These are phyloP conservation scores for Collybia sordida DNA, from an alignment of 768 basidiomycete genomes.

Conservation along the genomic window DNA sequence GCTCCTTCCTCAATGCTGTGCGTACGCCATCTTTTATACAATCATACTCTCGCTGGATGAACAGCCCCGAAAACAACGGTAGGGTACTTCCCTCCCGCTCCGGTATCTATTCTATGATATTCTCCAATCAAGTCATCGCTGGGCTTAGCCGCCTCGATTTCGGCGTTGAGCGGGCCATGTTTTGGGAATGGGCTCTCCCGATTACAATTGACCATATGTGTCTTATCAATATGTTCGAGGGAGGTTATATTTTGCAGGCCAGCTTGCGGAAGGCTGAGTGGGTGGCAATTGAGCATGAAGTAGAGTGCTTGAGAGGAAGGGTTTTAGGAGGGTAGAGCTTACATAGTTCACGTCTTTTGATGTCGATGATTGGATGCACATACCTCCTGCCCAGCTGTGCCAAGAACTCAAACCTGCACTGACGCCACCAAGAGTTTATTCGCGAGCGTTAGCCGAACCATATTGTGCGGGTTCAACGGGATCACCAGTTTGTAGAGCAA, in stretches of 20 bases:
- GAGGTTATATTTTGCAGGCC: constrained; percentile 6
- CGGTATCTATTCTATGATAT: constrained; percentile 1
- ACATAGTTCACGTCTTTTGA: too few relatives aligned
- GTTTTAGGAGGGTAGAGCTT: too few relatives aligned
- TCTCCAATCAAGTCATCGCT: constrained; percentile 5
- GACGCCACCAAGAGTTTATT: too few relatives aligned
- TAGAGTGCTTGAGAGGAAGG: background rate
- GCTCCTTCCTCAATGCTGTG: background rate
- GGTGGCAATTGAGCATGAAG: constrained; percentile 1
- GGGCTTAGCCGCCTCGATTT: constrained; percentile 2
- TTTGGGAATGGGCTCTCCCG: constrained; percentile 5
- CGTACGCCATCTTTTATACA: constrained; percentile 4
- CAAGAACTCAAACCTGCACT: too few relatives aligned
- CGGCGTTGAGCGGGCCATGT: constrained; percentile 2
- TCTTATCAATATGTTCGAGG: constrained; percentile 5
- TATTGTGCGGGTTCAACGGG: too few relatives aligned
- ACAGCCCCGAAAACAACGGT: background rate
- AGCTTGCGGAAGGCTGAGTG: constrained; percentile 1
- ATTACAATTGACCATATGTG: constrained; percentile 3
- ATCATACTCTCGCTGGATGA: constrained; percentile 3
- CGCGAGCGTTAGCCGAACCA: too few relatives aligned
- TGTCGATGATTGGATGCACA: too few relatives aligned
- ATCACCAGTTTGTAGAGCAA: too few relatives aligned
- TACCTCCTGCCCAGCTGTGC: too few relatives aligned
- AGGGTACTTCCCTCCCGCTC: constrained; percentile 1